Base-by-base conservation (phyloP, 2,329 filamentous ascomycete species). In the Dactylellina sp. region DNA sequence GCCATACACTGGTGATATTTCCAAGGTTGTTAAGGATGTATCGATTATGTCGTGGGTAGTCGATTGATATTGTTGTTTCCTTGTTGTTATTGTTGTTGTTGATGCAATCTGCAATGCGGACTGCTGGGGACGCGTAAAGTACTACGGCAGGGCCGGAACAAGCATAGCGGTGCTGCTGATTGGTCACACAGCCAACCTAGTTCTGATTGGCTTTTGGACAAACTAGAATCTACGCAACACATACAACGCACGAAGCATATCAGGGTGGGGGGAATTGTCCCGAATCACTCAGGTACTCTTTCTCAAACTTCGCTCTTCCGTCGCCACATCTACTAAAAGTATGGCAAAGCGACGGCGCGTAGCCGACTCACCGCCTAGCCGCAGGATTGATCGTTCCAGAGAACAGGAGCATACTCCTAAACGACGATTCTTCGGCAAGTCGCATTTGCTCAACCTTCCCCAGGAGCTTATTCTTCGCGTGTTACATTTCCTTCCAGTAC, bases 401-500 rank as follows among this genome's bases (percentile, higher is more conserved):
- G 11, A 9, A 11, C 37, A 18, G 7, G 44, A 63, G 20, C 80
- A 77, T 20, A 76, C 80, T n/a, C 65, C 78, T 9, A 89, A 89
- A 80, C 81, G 84, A 68, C 77, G 78, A 60, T 80, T 83, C 28
- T 79, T 79, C 60, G 77, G 78, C 76, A 80, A 65, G 91, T 96
- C 81, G 6, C 84, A 85, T 52, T 81, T 97, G 14, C 91, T 91
- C 5, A 82, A 81, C 7, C 84, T 98, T 57, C 96, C 93, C 75
- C 91, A 97, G 80, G 95, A 99, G 81, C 84, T 98, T 35, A 85
- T 97, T 32, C 83, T 98, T 64, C 91, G 93, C 77, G 91, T 97
- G 72, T 84, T 97, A 37, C 90, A 90, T 2, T 90, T 88, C 79
- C 84, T 97, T n/a, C 83, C 90, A 1, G 86, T 91, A 28, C 82